Conservation (phyloP, 2,329 filamentous ascomycete genomes). For the Beauveria sp. region DNA sequence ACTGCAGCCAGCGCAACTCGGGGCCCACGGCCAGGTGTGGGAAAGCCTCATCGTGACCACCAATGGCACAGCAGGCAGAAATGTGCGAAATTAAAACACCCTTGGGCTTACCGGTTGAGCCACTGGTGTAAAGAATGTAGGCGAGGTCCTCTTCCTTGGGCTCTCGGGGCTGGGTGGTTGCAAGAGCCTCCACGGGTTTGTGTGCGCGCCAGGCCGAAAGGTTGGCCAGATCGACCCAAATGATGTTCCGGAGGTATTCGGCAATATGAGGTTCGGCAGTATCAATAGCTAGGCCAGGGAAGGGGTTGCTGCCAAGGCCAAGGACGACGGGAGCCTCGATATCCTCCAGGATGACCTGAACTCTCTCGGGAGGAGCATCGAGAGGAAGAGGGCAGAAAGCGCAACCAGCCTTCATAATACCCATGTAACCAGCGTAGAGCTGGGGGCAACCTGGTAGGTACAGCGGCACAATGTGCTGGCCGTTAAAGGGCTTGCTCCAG, state of each 20-base stretch:
- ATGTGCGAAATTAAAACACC: constrained; percentile 72
- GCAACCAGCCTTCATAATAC: constrained; percentile 14
- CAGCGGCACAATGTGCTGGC: constrained; percentile 31
- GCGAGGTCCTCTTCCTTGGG: constrained; percentile 23
- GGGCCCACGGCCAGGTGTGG: constrained; percentile 2
- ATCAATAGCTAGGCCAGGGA: constrained; percentile 17
- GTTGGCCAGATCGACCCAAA: constrained; percentile 11
- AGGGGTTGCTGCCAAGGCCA: constrained; percentile 17
- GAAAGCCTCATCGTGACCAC: constrained; percentile 4
- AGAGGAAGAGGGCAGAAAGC: constrained; percentile 9
- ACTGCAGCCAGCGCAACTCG: constrained; percentile 10
- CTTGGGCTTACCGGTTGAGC: constrained; percentile 43
- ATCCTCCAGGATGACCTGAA: constrained; percentile 8
- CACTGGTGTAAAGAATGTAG: constrained; percentile 37
- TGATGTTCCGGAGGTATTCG: constrained; percentile 5
- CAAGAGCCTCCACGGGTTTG: not conserved
- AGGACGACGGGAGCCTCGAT: constrained; percentile 10
- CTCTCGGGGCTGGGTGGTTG: not conserved
- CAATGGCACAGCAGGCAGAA: constrained; percentile 5
- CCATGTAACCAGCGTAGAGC: constrained; percentile 10
- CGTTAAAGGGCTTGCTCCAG: constrained; percentile 29
- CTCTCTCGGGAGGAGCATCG: constrained; percentile 9
- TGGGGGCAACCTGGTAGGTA: constrained; percentile 11
- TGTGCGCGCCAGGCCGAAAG: constrained; percentile 4
- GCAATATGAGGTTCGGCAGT: constrained; percentile 16